Evolutionary conservation across 805 yeast genomes (phyloP).

Genomic region (Candida glaebosa): DNA sequence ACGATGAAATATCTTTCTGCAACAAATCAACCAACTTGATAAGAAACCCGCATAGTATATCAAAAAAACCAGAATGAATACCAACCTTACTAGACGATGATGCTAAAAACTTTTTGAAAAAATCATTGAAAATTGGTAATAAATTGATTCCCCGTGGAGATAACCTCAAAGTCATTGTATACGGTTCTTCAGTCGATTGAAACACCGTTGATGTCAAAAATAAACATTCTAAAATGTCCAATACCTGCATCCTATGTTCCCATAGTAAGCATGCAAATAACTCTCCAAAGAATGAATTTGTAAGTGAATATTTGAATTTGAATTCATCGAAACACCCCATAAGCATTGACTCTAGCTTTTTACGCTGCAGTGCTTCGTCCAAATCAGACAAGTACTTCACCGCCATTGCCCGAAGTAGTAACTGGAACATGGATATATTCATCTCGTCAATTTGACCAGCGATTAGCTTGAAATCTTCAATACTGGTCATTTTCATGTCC

Average conservation of each 20-base stretch:
- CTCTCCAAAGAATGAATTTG: constrained; percentile 39
- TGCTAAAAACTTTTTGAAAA: constrained; percentile 45
- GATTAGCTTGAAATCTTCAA: constrained; percentile 15
- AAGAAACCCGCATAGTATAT: constrained; percentile 19
- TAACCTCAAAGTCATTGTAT: constrained; percentile 4
- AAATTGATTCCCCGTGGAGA: constrained; percentile 16
- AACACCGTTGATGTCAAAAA: constrained; percentile 21
- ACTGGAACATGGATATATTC: constrained; percentile 31
- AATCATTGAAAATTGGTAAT: constrained; percentile 39
- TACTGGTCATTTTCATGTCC: constrained; percentile 1
- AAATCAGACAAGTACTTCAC: constrained; percentile 12
- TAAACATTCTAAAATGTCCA: constrained; percentile 24
- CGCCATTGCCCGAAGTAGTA: constrained; percentile 21
- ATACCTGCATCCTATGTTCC: constrained; percentile 23
- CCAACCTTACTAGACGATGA: constrained; percentile 21
- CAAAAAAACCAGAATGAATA: constrained; percentile 19
- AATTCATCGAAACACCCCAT: constrained; percentile 16
- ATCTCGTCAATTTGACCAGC: constrained; percentile 26
- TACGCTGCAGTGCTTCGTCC: constrained; percentile 8
- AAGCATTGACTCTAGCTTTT: constrained; percentile 13
- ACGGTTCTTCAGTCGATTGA: constrained; percentile 3
- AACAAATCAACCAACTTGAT: constrained; percentile 17
- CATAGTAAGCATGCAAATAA: constrained; percentile 30
- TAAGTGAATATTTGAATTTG: constrained; percentile 23
- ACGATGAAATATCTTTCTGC: constrained; percentile 6